Evolutionary conservation across 1,284 basidiomycete genomes (phyloP).

Genomic region (Malassezia brasiliensis): DNA sequence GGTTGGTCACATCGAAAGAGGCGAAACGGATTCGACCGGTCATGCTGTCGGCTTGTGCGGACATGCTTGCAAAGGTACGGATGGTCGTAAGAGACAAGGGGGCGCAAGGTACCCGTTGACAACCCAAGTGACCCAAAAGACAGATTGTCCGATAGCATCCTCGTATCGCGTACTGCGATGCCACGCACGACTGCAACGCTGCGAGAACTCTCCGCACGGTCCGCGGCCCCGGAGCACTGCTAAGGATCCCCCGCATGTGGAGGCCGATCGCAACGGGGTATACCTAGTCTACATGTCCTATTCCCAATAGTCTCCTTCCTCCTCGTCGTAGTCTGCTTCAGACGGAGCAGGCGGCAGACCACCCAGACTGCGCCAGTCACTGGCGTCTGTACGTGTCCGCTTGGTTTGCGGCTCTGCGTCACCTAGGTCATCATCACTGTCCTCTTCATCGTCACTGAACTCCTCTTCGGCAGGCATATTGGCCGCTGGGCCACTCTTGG

Average conservation of each 20-base stretch:
- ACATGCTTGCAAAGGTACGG: not conserved
- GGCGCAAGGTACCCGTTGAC: too few species aligned
- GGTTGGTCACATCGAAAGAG: conserved; percentile 28
- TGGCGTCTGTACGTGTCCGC: conserved; percentile 13
- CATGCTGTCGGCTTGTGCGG: not conserved
- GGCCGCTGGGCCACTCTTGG: not conserved
- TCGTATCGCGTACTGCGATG: too few species aligned
- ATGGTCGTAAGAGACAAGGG: not conserved
- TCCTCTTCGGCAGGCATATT: conserved; percentile 13
- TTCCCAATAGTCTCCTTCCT: not conserved
- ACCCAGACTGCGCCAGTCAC: not conserved
- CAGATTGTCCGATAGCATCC: too few species aligned
- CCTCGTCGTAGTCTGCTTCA: not conserved
- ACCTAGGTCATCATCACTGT: conserved; percentile 19
- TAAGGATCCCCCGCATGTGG: not conserved
- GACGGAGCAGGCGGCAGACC: not conserved
- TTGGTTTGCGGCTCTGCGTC: conserved; percentile 18
- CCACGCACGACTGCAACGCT: too few species aligned
- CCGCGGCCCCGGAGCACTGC: too few species aligned
- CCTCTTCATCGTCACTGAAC: conserved; percentile 17
- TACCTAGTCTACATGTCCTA: not conserved
- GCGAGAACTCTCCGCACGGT: too few species aligned
- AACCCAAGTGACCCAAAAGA: too few species aligned
- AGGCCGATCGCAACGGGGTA: not conserved
- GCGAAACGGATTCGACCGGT: conserved; percentile 16